Evolutionary conservation across 257 asterid genomes (phyloP).

Genomic region (Ilex aquifolium): DNA sequence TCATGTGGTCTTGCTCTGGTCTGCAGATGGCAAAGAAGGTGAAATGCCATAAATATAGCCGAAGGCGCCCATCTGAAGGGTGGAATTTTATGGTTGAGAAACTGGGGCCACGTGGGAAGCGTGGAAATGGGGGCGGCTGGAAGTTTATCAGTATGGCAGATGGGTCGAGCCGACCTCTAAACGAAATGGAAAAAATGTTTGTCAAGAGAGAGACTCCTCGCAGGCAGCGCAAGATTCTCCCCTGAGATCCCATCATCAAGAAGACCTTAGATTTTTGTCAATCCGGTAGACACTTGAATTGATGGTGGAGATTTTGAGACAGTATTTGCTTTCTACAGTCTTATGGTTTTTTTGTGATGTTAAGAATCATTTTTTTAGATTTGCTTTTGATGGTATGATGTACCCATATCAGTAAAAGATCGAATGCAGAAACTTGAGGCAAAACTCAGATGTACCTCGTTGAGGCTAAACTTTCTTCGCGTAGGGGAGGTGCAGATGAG

Average conservation of each 20-base stretch:
- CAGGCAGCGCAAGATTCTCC: constrained; percentile 59
- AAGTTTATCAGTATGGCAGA: constrained; percentile 74
- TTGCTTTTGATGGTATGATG: too few species aligned
- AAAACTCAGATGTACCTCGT: too few species aligned
- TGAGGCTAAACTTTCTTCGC: too few species aligned
- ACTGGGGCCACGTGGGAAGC: constrained; percentile 65
- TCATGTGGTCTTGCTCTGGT: constrained; percentile 1
- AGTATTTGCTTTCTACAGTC: too few species aligned
- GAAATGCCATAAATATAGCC: constrained; percentile 78
- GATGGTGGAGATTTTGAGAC: too few species aligned
- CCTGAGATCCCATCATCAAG: constrained; percentile 23
- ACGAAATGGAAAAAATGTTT: constrained; percentile 78
- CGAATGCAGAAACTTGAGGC: too few species aligned
- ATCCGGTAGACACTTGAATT: too few species aligned
- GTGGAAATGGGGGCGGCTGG: constrained; percentile 88
- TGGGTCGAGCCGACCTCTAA: constrained; percentile 85
- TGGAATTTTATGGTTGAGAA: constrained; percentile 90
- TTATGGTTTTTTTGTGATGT: too few species aligned
- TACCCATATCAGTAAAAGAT: too few species aligned
- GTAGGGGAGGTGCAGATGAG: too few species aligned
- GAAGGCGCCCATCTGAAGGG: constrained; percentile 85
- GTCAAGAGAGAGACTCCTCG: constrained; percentile 87
- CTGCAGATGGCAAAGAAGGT: constrained; percentile 63
- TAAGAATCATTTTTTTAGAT: too few species aligned
- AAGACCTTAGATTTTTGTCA: too few species aligned